These are phyloP conservation scores for Heliophila coronopifolia DNA, from an alignment of 441 rosid species.

Conservation along the genomic window DNA sequence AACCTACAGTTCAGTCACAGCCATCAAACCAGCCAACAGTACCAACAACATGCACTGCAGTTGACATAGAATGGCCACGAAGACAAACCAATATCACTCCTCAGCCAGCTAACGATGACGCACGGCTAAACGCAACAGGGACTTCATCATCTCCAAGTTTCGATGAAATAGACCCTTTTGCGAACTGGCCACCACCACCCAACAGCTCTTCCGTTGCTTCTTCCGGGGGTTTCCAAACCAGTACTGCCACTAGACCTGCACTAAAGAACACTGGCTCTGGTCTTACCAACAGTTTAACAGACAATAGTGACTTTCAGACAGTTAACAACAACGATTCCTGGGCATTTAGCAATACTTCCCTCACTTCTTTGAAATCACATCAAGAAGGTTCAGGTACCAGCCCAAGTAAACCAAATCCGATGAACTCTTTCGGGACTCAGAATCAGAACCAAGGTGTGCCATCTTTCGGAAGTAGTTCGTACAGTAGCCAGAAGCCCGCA, in stretches of 20 bases:
- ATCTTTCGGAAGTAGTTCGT: constrained; percentile 27
- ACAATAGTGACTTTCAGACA: constrained; percentile 28
- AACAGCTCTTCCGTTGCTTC: constrained; percentile 24
- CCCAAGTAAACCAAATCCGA: constrained; percentile 29
- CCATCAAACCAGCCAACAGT: constrained; percentile 39
- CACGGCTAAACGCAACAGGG: constrained; percentile 34
- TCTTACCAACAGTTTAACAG: constrained; percentile 28
- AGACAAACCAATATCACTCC: constrained; percentile 33
- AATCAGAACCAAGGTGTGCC: constrained; percentile 50
- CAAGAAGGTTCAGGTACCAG: constrained; percentile 32
- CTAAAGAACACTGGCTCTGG: constrained; percentile 36
- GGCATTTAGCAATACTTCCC: constrained; percentile 42
- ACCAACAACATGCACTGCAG: constrained; percentile 48
- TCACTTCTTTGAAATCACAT: constrained; percentile 31
- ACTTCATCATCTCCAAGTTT: constrained; percentile 42
- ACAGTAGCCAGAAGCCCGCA: constrained; percentile 40
- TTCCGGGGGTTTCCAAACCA: constrained; percentile 10
- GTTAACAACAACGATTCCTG: constrained; percentile 34
- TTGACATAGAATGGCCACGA: constrained; percentile 90
- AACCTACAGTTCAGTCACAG: constrained; percentile 36
- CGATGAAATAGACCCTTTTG: constrained; percentile 79
- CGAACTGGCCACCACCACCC: constrained; percentile 75
- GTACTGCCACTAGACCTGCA: constrained; percentile 27
- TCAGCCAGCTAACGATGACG: constrained; percentile 31
- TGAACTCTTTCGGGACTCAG: constrained; percentile 45